phyloP scores from a whole-genome alignment of 2,329 filamentous ascomycete species.

The Didymella glomerata region DNA sequence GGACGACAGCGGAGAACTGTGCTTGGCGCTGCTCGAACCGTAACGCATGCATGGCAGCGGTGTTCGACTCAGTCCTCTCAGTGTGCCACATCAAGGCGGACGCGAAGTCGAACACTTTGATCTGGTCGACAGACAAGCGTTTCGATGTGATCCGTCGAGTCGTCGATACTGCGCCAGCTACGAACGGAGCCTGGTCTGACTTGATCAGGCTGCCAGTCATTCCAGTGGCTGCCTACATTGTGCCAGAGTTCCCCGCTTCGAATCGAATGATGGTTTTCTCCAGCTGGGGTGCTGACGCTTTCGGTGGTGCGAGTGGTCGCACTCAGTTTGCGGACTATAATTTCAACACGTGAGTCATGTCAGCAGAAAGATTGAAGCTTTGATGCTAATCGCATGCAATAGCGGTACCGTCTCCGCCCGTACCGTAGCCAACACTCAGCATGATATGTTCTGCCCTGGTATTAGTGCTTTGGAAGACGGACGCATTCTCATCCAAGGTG shows the following conservation, averaged over 20 bases:
- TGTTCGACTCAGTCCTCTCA: constrained; percentile 27
- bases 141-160: constrained; percentile 36
- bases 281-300: constrained; percentile 39
- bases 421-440: constrained; percentile 36
- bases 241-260: constrained; percentile 36
- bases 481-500: constrained; percentile 36
- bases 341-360: constrained; percentile 30
- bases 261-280: constrained; percentile 38
- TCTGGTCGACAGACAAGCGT: constrained; percentile 42
- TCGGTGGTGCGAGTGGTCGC: constrained; percentile 33
- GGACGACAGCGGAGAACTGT: constrained; percentile 29
- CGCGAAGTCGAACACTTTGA: constrained; percentile 30
- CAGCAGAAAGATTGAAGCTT: background rate
- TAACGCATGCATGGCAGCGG: constrained; percentile 32
- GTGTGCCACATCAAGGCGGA: constrained; percentile 41
- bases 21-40: constrained; percentile 35
- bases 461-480: constrained; percentile 38
- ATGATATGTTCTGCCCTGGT: constrained; percentile 42
- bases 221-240: constrained; percentile 41
- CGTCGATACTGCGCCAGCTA: constrained; percentile 24
- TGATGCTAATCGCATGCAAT: constrained; percentile 13
- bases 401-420: constrained; percentile 35
- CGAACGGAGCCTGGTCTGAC: constrained; percentile 37
- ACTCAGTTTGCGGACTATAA: constrained; percentile 42
- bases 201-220: constrained; percentile 39